These are phyloP conservation scores for Jasminum sambac DNA, from an alignment of 257 asterid genomes.

Conservation along the genomic window DNA sequence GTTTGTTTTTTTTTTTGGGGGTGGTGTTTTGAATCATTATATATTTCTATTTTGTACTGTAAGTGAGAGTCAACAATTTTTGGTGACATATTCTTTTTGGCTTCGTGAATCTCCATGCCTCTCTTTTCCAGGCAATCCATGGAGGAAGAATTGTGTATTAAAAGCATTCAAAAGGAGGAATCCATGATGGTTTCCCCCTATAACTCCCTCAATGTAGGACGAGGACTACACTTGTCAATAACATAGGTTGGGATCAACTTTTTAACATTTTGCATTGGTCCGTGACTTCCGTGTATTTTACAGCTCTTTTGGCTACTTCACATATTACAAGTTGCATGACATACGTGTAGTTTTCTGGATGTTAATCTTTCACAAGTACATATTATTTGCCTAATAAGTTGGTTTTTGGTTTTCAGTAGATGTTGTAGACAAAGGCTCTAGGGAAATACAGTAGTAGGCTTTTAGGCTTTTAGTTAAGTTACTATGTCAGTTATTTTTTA, in stretches of 20 bases:
- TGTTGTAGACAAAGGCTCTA: no score
- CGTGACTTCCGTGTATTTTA: no score
- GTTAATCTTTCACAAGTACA: no score
- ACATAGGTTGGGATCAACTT: not conserved
- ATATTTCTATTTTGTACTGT: not conserved
- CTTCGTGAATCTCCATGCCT: not conserved
- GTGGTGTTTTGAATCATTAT: not conserved
- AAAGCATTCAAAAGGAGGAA: not conserved
- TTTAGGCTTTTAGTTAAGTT: no score
- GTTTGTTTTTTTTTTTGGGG: no score
- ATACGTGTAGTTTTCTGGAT: no score
- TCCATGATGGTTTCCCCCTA: not conserved
- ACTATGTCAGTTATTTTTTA: no score
- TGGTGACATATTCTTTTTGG: not conserved
- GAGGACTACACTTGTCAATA: not conserved
- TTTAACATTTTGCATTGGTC: not conserved
- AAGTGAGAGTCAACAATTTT: not conserved
- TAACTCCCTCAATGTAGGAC: not conserved
- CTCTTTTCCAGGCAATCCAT: not conserved
- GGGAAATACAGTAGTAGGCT: no score
- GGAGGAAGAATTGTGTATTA: not conserved
- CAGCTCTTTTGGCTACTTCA: not conserved
- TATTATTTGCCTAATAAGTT: no score
- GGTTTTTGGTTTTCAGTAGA: no score
- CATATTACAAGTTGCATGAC: no score